phyloP scores from a whole-genome alignment of 2,329 filamentous ascomycete species.

The Monosporascus sp. region DNA sequence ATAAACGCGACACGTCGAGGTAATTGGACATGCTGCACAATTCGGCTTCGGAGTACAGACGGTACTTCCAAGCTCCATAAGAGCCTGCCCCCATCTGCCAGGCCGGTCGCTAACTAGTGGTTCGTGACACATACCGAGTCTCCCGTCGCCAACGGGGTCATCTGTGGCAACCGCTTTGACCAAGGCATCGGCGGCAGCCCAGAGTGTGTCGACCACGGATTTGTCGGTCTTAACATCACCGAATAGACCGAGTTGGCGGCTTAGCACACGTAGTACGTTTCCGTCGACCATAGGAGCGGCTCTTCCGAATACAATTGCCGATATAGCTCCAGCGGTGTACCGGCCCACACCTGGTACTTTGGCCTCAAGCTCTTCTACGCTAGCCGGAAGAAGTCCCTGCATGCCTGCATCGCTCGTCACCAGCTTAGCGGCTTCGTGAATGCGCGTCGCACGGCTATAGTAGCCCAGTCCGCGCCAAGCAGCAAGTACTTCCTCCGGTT shows the following conservation, averaged over 20 bases:
- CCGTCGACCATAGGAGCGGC: conserved; percentile 58
- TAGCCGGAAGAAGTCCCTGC: conserved; percentile 44
- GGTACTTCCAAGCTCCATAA: conserved; percentile 62
- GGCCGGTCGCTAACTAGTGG: conserved; percentile 40
- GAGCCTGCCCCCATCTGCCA: conserved; percentile 57
- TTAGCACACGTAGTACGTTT: conserved; percentile 56
- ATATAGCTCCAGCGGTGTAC: conserved; percentile 58
- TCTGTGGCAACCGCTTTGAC: conserved; percentile 45
- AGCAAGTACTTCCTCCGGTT: conserved; percentile 49
- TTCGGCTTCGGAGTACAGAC: conserved; percentile 55
- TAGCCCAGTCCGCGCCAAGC: conserved; percentile 59
- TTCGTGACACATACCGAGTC: conserved; percentile 4
- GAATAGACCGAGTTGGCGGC: conserved; percentile 52
- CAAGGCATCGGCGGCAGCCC: conserved; percentile 52
- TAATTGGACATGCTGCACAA: conserved; percentile 47
- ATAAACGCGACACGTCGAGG: conserved; percentile 45
- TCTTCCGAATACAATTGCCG: conserved; percentile 56
- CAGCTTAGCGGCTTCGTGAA: conserved; percentile 50
- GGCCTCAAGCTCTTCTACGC: conserved; percentile 38
- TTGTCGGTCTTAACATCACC: conserved; percentile 54
- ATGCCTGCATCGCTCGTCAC: conserved; percentile 37
- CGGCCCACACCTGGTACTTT: conserved; percentile 54
- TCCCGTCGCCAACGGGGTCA: conserved; percentile 11
- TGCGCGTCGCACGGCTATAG: conserved; percentile 57
- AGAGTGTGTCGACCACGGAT: conserved; percentile 45